Evolutionary conservation across 176 grass and related monocot genomes (phyloP).

Genomic region (Puya raimondii): DNA sequence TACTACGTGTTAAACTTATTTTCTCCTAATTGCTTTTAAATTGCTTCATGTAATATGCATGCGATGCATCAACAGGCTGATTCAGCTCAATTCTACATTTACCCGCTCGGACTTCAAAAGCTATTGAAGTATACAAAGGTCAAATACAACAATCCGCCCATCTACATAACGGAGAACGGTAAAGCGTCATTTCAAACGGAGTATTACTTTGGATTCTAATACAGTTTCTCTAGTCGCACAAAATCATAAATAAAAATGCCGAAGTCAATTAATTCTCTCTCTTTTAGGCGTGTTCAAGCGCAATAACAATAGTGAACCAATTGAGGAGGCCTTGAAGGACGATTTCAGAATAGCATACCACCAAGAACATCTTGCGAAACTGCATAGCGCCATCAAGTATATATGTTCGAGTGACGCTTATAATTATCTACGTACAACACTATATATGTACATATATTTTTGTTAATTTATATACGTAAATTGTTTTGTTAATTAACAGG

Average conservation of each 20-base stretch:
- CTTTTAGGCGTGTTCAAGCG: conserved; percentile 16
- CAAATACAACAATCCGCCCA: conserved; percentile 23
- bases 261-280: not conserved
- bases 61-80: not conserved
- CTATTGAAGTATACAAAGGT: conserved; percentile 24
- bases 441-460: not conserved
- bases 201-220: conserved; percentile 1
- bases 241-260: conserved; percentile 37
- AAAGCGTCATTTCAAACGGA: not conserved
- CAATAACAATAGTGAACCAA: conserved; percentile 30
- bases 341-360: conserved; percentile 34
- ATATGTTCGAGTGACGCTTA: not conserved
- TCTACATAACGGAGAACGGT: conserved; percentile 48
- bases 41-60: conserved; percentile 1
- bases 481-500: conserved; percentile 9
- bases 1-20: not conserved
- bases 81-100: conserved; percentile 21
- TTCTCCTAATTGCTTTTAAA: not conserved
- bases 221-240: not conserved
- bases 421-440: not conserved
- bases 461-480: not conserved
- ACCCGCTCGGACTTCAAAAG: conserved; percentile 30
- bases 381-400: conserved; percentile 39
- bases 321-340: conserved; percentile 34
- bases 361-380: conserved; percentile 25